Evolutionary conservation across 2,329 filamentous ascomycete genomes (phyloP), one percentile per base, ranked within the genome.

Genomic region (Sporothrix globosa): DNA sequence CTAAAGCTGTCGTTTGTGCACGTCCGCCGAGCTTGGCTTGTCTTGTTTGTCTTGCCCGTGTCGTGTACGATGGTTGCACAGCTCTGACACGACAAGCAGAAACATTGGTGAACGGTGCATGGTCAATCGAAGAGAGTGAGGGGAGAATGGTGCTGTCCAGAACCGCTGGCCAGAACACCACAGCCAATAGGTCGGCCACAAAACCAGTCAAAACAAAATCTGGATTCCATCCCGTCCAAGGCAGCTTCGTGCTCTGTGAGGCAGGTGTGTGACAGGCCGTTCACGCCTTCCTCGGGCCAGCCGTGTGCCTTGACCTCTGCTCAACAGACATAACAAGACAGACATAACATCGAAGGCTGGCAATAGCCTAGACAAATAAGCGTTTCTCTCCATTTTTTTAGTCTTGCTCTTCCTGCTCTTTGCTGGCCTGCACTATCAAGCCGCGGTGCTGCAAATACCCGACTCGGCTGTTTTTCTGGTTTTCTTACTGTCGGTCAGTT

Each of bases 391-490:
- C 21, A 54, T 27, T 54, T 10, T 13, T 54, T 6, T 14, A 7
- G 11, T 34, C 30, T n/a, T 30, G 27, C 1, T 65, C 14, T 30
- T 17, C 21, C 3, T 24, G 24, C n/a, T 48, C 10, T 2, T 19
- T 17, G 41, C 41, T 24, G 34, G 34, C 34, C 34, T 34, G 34
- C 34, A 34, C 34, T 72, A 68, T 72, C 71, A 39, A 68, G 70
- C 72, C 70, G 72, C 34, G 46, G n/a, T 61, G 9, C 27, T 27
- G 30, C 69, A 67, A 75, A 75, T 75, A 74, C 68, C 74, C 74
- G 74, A 72, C 24, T 30, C 72, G 74, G 74, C 74, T 75, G 73
- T 73, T 72, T 73, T 68, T 19, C 1, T 52, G 27, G 11, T 6
- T 7, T 46, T 63, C 34, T 34, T 65, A 13, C 19, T 48, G n/a